phyloP scores from a whole-genome alignment of 2,329 filamentous ascomycete species.

The Fusarium napiforme region DNA sequence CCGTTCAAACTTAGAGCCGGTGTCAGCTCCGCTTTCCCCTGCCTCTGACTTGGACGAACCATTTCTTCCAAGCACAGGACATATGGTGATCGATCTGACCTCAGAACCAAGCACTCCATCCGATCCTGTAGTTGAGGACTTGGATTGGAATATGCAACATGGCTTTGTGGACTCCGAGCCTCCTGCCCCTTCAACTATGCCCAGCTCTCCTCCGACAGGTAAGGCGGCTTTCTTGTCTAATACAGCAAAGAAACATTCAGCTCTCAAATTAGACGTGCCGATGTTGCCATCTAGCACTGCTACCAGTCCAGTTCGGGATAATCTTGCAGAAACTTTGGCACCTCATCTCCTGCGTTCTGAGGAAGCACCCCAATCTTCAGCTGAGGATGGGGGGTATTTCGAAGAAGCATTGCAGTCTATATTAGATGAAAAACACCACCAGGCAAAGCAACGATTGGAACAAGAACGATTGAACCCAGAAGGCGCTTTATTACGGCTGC shows the following conservation, averaged over 20 bases:
- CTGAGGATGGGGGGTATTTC: conserved; percentile 23
- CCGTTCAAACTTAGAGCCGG: conserved; percentile 11
- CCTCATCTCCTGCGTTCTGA: not conserved
- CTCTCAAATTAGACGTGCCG: conserved; percentile 41
- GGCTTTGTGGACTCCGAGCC: conserved; percentile 39
- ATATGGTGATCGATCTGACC: conserved; percentile 43
- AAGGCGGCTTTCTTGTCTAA: not conserved
- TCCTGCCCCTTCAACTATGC: conserved; percentile 5
- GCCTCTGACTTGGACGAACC: conserved; percentile 23
- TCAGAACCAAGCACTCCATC: conserved; percentile 48
- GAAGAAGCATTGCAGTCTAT: conserved; percentile 42
- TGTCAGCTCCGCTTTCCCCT: conserved; percentile 48
- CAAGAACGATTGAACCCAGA: conserved; percentile 46
- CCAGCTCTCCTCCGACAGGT: conserved; percentile 25
- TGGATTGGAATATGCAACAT: conserved; percentile 13
- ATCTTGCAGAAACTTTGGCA: not conserved
- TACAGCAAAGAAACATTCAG: not conserved
- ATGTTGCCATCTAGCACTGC: conserved; percentile 33
- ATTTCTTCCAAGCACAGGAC: conserved; percentile 36
- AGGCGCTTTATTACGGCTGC: conserved; percentile 43
- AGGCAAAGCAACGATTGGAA: conserved; percentile 28
- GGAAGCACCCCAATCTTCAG: not conserved
- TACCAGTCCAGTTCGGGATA: not conserved
- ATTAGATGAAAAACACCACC: conserved; percentile 25
- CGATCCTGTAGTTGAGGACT: not conserved